Evolutionary conservation across 2,329 filamentous ascomycete genomes (phyloP).

Genomic region (Paecilomyces sp.): DNA sequence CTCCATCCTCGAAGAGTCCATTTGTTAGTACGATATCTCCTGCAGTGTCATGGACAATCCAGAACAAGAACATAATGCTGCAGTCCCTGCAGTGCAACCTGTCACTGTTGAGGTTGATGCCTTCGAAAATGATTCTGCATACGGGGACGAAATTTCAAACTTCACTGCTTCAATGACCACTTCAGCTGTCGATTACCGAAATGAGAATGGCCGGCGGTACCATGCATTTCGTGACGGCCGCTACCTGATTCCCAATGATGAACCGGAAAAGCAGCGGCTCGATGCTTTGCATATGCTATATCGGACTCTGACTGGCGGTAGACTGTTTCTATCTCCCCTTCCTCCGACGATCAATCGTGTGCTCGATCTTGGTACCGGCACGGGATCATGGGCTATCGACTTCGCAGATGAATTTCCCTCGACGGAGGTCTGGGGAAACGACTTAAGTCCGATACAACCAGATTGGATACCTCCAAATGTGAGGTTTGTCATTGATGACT

Average conservation of each 20-base stretch:
- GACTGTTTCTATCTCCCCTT: constrained; percentile 13
- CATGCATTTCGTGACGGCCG: neutral
- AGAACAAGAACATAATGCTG: neutral
- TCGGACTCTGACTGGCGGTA: constrained; percentile 6
- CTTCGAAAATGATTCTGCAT: neutral
- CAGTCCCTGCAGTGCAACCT: neutral
- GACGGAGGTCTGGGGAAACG: constrained; percentile 18
- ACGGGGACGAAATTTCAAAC: neutral
- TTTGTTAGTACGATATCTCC: neutral
- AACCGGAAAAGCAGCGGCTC: constrained; percentile 9
- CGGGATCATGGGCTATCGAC: constrained; percentile 21
- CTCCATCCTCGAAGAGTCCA: neutral
- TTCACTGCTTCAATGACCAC: neutral
- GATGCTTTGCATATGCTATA: constrained; percentile 14
- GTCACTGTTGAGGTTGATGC: neutral
- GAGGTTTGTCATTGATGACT: constrained; percentile 51
- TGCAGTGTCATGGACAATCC: neutral
- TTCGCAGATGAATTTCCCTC: constrained; percentile 19
- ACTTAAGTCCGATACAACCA: constrained; percentile 21
- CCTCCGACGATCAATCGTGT: constrained; percentile 6
- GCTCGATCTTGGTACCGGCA: constrained; percentile 13
- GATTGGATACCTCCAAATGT: constrained; percentile 46
- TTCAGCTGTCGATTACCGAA: neutral
- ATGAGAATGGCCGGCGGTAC: neutral
- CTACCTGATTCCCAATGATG: constrained; percentile 9